phyloP scores from a whole-genome alignment of 768 basidiomycete species.

The Leccinum ochraceum region DNA sequence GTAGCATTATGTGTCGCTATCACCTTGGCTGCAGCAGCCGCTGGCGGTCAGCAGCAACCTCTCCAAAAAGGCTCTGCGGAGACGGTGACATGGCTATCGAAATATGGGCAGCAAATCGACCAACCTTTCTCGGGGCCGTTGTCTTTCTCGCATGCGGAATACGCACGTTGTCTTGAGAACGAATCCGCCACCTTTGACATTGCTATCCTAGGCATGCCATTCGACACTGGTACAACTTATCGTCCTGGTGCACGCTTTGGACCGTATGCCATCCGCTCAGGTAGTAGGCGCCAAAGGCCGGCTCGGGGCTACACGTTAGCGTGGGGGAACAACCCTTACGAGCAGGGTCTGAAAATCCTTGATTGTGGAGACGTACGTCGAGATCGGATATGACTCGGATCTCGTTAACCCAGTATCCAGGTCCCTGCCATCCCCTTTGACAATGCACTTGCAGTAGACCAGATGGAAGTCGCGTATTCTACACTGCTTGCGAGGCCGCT shows the following conservation, averaged over 20 bases:
- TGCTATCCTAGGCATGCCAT: conserved; percentile 78
- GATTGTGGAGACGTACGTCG: conserved; percentile 80
- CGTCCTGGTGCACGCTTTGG: conserved; percentile 81
- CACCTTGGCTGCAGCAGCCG: neutral
- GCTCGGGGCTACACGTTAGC: conserved; percentile 65
- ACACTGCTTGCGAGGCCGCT: conserved; percentile 66
- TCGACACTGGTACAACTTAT: conserved; percentile 64
- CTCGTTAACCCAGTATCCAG: conserved; percentile 34
- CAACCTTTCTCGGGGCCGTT: conserved; percentile 78
- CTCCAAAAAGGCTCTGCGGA: conserved; percentile 7
- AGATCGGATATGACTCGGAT: neutral
- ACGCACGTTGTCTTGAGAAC: conserved; percentile 34
- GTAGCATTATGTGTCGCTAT: neutral
- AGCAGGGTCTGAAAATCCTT: conserved; percentile 55
- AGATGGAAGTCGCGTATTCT: conserved; percentile 84
- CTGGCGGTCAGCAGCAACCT: conserved; percentile 18
- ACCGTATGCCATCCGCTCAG: conserved; percentile 80
- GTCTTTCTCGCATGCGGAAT: conserved; percentile 82
- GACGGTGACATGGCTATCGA: conserved; percentile 58
- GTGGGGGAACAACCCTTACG: conserved; percentile 73
- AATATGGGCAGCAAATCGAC: conserved; percentile 77
- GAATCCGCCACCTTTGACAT: conserved; percentile 45
- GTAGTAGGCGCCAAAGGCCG: conserved; percentile 65
- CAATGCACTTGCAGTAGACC: conserved; percentile 79
- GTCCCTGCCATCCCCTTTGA: conserved; percentile 81